Conservation (phyloP, 257 asterid species). For the Linderniella brevidens region DNA sequence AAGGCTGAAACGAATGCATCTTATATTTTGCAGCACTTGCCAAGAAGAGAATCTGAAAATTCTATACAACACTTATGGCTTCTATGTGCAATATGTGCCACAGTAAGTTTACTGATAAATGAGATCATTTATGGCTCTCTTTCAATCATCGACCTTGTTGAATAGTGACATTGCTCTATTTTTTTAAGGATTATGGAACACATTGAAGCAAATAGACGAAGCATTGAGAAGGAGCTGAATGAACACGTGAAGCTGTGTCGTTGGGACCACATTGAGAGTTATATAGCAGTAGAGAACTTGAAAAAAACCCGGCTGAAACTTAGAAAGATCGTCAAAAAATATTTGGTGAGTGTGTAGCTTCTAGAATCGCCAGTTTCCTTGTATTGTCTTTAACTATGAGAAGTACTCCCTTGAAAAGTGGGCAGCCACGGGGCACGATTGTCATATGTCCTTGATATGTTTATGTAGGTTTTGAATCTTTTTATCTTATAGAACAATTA, state of each 20-base stretch:
- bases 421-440: too few relatives aligned
- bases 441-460: too few relatives aligned
- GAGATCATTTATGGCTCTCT: neutral
- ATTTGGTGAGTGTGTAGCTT: constrained; percentile 34
- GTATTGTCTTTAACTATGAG: neutral
- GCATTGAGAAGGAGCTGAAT: constrained; percentile 60
- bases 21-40: constrained; percentile 29
- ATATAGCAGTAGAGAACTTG: constrained; percentile 43
- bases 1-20: neutral
- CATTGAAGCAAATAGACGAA: constrained; percentile 33
- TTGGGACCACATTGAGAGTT: constrained; percentile 55
- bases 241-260: constrained; percentile 56
- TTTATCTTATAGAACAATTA: too few relatives aligned
- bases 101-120: constrained; percentile 27
- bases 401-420: neutral
- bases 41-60: constrained; percentile 43
- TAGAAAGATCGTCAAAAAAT: constrained; percentile 58
- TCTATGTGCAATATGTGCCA: constrained; percentile 67
- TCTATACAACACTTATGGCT: constrained; percentile 74
- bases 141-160: too few relatives aligned
- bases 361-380: constrained; percentile 2
- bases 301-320: constrained; percentile 62
- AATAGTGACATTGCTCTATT: constrained; percentile 8
- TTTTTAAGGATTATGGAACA: constrained; percentile 40
- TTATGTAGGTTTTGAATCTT: too few relatives aligned